Percentiles rank a stretch among this genome's conserved stretches.
These are phyloP conservation scores for Talaromyces thailandensis DNA, from an alignment of 495 filamentous ascomycete species.

Conservation along the genomic window DNA sequence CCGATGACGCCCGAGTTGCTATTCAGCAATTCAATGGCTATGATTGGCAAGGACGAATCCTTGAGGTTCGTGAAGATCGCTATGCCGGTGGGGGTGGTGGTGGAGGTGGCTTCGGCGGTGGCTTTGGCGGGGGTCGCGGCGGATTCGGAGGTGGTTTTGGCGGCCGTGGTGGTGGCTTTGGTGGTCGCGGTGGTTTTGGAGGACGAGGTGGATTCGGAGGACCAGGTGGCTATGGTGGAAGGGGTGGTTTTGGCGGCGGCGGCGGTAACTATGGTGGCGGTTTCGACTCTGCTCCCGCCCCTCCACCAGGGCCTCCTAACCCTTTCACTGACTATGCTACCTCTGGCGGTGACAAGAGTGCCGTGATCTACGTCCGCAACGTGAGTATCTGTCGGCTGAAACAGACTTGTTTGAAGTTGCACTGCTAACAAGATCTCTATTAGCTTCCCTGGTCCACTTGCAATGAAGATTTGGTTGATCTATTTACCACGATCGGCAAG, in stretches of 20 bases:
- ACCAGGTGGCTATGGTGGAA: slow-evolving; percentile 33
- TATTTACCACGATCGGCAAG: slow-evolving; percentile 96
- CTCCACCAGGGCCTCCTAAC: slow-evolving; percentile 58
- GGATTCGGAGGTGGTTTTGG: slow-evolving; percentile 38
- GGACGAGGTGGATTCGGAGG: slow-evolving; percentile 38
- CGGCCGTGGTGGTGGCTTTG: slow-evolving; percentile 38
- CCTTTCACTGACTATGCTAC: slow-evolving; percentile 93
- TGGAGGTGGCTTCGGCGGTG: slow-evolving; percentile 34
- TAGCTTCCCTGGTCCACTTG: slow-evolving; percentile 98
- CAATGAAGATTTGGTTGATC: slow-evolving; percentile 90
- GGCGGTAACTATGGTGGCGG: slow-evolving; percentile 42
- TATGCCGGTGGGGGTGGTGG: slow-evolving; percentile 65
- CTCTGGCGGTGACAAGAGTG: slow-evolving; percentile 72
- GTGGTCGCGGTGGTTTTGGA: slow-evolving; percentile 36
- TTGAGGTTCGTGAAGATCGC: slow-evolving; percentile 95
- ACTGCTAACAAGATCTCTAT: slow-evolving; percentile 4
- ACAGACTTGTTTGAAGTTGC: not conserved
- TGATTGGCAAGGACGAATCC: slow-evolving; percentile 89
- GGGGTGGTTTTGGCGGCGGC: slow-evolving; percentile 15
- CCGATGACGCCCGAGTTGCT: slow-evolving; percentile 89
- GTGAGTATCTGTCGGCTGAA: slow-evolving; percentile 46
- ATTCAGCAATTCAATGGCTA: slow-evolving; percentile 97
- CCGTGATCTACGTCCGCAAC: slow-evolving; percentile 91
- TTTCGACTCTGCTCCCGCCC: slow-evolving; percentile 32
- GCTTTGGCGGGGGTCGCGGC: slow-evolving; percentile 40